Conservation (phyloP, 2,329 filamentous ascomycete species). For the Ophiosphaerella narmari region DNA sequence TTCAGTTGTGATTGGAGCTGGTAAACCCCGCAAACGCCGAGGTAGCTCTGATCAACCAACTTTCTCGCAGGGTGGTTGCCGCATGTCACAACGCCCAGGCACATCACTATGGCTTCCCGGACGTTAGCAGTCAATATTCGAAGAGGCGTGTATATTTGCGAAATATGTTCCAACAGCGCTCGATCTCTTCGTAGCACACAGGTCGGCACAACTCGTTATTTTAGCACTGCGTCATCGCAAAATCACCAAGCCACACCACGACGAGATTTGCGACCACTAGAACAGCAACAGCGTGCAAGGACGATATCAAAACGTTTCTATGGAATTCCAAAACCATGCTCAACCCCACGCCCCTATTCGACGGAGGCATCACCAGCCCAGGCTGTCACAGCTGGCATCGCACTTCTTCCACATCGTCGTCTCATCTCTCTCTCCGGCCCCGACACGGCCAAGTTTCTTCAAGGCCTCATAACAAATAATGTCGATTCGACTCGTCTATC, state of each 20-base stretch:
- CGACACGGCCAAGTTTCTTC: conserved; percentile 82
- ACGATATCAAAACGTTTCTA: neutral
- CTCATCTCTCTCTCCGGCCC: conserved; percentile 79
- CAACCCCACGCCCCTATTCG: conserved; percentile 4
- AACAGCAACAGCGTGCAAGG: neutral
- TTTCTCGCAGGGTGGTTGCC: conserved; percentile 12
- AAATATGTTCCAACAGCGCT: conserved; percentile 20
- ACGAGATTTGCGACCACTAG: conserved; percentile 24
- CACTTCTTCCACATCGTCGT: conserved; percentile 70
- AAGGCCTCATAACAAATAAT: conserved; percentile 82
- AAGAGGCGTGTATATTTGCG: conserved; percentile 21
- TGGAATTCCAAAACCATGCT: neutral
- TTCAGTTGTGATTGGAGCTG: neutral
- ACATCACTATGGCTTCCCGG: conserved; percentile 16
- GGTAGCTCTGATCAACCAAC: conserved; percentile 4
- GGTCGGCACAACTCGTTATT: conserved; percentile 6
- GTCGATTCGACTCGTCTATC: conserved; percentile 55
- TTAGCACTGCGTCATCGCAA: conserved; percentile 15
- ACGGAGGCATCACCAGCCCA: conserved; percentile 22
- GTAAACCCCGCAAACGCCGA: conserved; percentile 26
- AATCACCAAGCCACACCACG: conserved; percentile 1
- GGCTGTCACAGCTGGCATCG: conserved; percentile 52
- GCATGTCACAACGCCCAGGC: neutral
- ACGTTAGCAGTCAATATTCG: conserved; percentile 1
- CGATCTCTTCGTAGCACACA: conserved; percentile 4